Percentiles rank a stretch among this genome's conserved stretches.
phyloP scores from a whole-genome alignment of 2,329 filamentous ascomycete species.

The Ophidiomyces ophidiicola region DNA sequence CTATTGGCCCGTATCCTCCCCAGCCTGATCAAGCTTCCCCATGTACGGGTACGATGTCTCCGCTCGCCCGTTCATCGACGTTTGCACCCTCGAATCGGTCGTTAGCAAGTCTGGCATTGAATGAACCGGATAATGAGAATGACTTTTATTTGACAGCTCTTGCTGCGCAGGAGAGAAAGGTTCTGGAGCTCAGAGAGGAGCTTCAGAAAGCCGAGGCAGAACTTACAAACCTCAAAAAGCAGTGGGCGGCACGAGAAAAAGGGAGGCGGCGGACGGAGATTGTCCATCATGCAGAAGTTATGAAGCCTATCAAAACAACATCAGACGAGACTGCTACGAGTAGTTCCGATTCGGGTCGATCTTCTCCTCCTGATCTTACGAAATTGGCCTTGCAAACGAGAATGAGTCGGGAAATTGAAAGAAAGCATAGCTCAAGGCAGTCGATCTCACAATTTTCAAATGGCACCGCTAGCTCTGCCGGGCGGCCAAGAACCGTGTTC shows the following conservation, averaged over 20 bases:
- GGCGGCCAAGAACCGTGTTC: constrained; percentile 51
- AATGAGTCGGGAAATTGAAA: constrained; percentile 52
- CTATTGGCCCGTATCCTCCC: constrained; percentile 30
- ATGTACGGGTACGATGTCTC: constrained; percentile 26
- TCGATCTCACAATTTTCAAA: constrained; percentile 30
- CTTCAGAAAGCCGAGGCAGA: constrained; percentile 70
- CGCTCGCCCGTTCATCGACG: constrained; percentile 24
- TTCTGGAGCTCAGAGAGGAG: constrained; percentile 84
- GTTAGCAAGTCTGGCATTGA: constrained; percentile 12
- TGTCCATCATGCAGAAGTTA: constrained; percentile 45
- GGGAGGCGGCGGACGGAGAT: constrained; percentile 61
- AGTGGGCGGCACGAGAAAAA: constrained; percentile 68
- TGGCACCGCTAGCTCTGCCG: neutral
- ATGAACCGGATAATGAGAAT: constrained; percentile 37
- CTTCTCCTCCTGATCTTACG: constrained; percentile 18
- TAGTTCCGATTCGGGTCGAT: constrained; percentile 14
- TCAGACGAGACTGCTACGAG: neutral
- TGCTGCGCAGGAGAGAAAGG: constrained; percentile 78
- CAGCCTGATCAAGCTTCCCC: constrained; percentile 17
- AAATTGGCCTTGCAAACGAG: constrained; percentile 21
- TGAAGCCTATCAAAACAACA: constrained; percentile 43
- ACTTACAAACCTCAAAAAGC: constrained; percentile 63
- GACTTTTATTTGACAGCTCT: constrained; percentile 74
- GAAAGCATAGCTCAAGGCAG: constrained; percentile 55
- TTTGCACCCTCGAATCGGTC: constrained; percentile 23